Percentiles rank a stretch among this genome's conserved stretches.
phyloP scores from a whole-genome alignment of 345 rosid genomes.

The Noccaea bulbosa region DNA sequence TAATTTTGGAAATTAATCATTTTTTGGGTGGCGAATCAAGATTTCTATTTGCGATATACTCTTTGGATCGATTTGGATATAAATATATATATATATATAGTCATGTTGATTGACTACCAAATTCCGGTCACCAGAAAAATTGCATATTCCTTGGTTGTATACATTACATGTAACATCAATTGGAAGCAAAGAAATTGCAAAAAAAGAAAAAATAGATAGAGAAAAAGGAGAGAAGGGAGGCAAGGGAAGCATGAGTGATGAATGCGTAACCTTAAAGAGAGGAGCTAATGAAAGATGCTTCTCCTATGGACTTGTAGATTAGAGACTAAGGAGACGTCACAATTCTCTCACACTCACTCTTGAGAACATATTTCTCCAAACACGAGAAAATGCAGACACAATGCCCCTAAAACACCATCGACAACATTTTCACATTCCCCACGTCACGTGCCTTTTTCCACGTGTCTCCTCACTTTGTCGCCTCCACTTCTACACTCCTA shows the following conservation, averaged over 20 bases:
- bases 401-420: slow-evolving; percentile 20
- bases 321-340: slow-evolving; percentile 40
- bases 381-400: slow-evolving; percentile 42
- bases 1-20: no score
- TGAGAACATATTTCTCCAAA: slow-evolving; percentile 33
- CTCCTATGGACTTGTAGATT: slow-evolving; percentile 26
- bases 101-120: neutral
- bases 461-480: slow-evolving; percentile 42
- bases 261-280: slow-evolving; percentile 45
- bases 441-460: slow-evolving; percentile 48
- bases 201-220: neutral
- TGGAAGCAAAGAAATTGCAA: slow-evolving; percentile 19
- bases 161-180: slow-evolving; percentile 25
- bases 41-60: neutral
- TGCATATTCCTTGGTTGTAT: neutral
- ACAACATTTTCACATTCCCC: slow-evolving; percentile 39
- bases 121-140: no score
- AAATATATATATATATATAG: neutral
- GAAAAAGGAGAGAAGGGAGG: neutral
- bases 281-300: slow-evolving; percentile 45
- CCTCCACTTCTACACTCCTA: slow-evolving; percentile 14
- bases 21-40: no score
- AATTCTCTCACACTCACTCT: slow-evolving; percentile 30
- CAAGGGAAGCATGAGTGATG: slow-evolving; percentile 41
- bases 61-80: neutral